Evolutionary conservation across 2,329 filamentous ascomycete species (phyloP).

Genomic region (Mycocentrospora acerina): DNA sequence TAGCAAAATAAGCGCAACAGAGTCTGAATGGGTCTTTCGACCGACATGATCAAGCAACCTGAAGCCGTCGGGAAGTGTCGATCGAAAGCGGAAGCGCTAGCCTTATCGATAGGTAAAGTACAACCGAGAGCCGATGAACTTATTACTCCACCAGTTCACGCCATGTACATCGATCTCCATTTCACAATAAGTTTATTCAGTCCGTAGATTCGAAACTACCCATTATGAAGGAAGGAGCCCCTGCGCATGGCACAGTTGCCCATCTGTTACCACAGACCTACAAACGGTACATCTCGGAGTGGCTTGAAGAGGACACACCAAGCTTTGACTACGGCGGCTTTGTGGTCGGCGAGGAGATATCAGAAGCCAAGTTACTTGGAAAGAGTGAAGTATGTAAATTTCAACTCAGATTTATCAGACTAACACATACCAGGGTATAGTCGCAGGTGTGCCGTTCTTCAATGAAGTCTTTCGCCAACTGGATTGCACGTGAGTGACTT

Average conservation of each 20-base stretch:
- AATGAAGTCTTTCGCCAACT: slow-evolving; percentile 89
- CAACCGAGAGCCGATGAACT: too few relatives aligned
- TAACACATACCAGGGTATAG: slow-evolving; percentile 60
- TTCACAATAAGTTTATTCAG: not conserved
- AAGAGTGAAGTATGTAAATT: slow-evolving; percentile 53
- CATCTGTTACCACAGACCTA: slow-evolving; percentile 84
- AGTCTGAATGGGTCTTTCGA: too few relatives aligned
- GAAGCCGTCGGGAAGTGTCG: too few relatives aligned
- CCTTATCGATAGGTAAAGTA: too few relatives aligned
- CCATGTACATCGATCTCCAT: too few relatives aligned
- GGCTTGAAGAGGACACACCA: slow-evolving; percentile 95
- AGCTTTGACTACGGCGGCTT: slow-evolving; percentile 97
- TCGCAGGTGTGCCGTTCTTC: slow-evolving; percentile 94
- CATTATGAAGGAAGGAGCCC: slow-evolving; percentile 52
- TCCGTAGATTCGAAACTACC: not conserved
- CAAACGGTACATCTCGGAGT: slow-evolving; percentile 76
- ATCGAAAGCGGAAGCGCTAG: too few relatives aligned
- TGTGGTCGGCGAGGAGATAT: slow-evolving; percentile 74
- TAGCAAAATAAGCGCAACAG: too few relatives aligned
- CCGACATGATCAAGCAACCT: too few relatives aligned
- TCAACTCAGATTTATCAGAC: not conserved
- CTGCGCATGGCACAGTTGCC: slow-evolving; percentile 59
- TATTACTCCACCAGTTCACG: too few relatives aligned
- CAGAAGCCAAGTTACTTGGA: slow-evolving; percentile 55
- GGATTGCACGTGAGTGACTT: slow-evolving; percentile 67